Evolutionary conservation across 148 eudicot species (phyloP), one percentile per base, ranked within the genome.

Genomic region (Amaranthus cruentus): DNA sequence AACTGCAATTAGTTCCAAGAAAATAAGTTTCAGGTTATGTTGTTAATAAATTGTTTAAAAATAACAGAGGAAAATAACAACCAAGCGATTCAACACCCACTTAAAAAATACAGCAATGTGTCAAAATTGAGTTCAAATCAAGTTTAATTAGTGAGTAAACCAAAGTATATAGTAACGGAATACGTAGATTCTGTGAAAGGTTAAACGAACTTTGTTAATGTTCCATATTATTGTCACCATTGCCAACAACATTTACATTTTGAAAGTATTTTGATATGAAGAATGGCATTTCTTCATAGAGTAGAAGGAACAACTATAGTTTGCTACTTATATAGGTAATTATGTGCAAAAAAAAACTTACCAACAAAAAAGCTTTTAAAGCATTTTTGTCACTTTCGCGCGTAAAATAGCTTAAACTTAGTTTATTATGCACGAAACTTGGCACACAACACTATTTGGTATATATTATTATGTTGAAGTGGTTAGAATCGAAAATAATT

Each of bases 351-450:
- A 9, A 65, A 4, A 44, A 9, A 73, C 74, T 52, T 87, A 95
- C 98, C 98, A 71, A 92, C 96, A 74, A 95, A 84, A 78, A 95
- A 95, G 57, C n/a, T n/a, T n/a, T n/a, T n/a, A n/a, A n/a, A n/a
- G n/a, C n/a, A n/a, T n/a, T n/a, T n/a, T n/a, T n/a, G n/a, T n/a
- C n/a, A n/a, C n/a, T n/a, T n/a, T n/a, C n/a, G n/a, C n/a, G n/a
- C n/a, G n/a, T n/a, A n/a, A n/a, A n/a, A n/a, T n/a, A n/a, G n/a
- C n/a, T n/a, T n/a, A n/a, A n/a, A n/a, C n/a, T n/a, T n/a, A n/a
- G n/a, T n/a, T n/a, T n/a, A n/a, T n/a, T n/a, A n/a, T n/a, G n/a
- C n/a, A n/a, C n/a, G n/a, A n/a, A n/a, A n/a, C n/a, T n/a, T n/a
- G n/a, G n/a, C n/a, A n/a, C n/a, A n/a, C n/a, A n/a, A n/a, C n/a